phyloP scores from a whole-genome alignment of 768 basidiomycete genomes.

The Boletus insuetus region DNA sequence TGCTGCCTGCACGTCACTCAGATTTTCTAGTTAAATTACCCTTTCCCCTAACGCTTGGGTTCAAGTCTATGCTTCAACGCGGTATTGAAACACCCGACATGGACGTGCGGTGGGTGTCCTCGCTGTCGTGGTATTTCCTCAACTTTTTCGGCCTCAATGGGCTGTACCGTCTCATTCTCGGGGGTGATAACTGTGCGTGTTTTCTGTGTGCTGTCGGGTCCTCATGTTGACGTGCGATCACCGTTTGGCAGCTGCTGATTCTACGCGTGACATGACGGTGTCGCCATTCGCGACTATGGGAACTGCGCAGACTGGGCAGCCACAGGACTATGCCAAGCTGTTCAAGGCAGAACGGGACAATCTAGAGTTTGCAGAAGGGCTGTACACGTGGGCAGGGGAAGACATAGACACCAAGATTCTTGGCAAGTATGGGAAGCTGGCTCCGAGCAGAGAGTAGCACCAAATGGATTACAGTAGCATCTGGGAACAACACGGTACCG shows the following conservation, averaged over 20 bases:
- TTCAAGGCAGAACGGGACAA: slow-evolving; percentile 93
- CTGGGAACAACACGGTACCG: slow-evolving; percentile 17
- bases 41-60: slow-evolving; percentile 93
- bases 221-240: slow-evolving; percentile 14
- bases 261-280: slow-evolving; percentile 68
- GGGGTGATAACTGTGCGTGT: slow-evolving; percentile 78
- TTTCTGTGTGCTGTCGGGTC: slow-evolving; percentile 5
- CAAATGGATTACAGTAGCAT: slow-evolving; percentile 17
- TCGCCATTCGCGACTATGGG: slow-evolving; percentile 63
- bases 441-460: slow-evolving; percentile 25
- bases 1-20: neutral
- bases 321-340: slow-evolving; percentile 85
- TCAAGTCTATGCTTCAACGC: slow-evolving; percentile 97
- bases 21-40: slow-evolving; percentile 78
- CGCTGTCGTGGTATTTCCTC: slow-evolving; percentile 98
- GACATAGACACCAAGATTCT: slow-evolving; percentile 80
- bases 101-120: slow-evolving; percentile 99
- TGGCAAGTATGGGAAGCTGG: slow-evolving; percentile 68
- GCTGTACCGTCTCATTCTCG: slow-evolving; percentile 90
- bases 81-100: slow-evolving; percentile 94
- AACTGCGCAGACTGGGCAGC: slow-evolving; percentile 47
- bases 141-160: slow-evolving; percentile 98
- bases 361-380: slow-evolving; percentile 84
- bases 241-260: slow-evolving; percentile 63
- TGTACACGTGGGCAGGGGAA: slow-evolving; percentile 80